These are phyloP conservation scores for Cutaneotrichosporon cutaneum DNA, from an alignment of 1,284 basidiomycete genomes.

Conservation along the genomic window DNA sequence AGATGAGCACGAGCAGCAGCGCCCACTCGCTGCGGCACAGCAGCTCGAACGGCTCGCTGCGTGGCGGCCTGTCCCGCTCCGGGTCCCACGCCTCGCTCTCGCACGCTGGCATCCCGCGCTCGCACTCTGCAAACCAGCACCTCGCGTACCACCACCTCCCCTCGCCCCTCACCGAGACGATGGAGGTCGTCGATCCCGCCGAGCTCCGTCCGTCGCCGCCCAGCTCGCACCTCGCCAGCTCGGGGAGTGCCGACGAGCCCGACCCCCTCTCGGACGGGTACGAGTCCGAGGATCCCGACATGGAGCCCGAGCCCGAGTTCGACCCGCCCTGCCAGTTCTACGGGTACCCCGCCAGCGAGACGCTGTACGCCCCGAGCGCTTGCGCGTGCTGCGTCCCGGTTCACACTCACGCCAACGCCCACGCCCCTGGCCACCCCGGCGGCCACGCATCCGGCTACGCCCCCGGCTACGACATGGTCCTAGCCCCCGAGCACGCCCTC, in stretches of 20 bases:
- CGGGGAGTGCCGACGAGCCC: background rate
- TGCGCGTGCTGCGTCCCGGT: conserved; percentile 2
- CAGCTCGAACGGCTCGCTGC: conserved; percentile 6
- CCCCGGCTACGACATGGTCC: conserved; percentile 3
- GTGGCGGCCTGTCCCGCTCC: background rate
- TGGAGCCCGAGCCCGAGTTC: background rate
- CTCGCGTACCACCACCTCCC: background rate
- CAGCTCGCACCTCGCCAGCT: background rate
- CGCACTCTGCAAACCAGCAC: background rate
- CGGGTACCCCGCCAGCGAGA: conserved; percentile 7
- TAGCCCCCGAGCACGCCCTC: background rate
- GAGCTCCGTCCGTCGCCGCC: conserved; percentile 1
- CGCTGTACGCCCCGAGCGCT: background rate
- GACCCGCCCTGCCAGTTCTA: conserved; percentile 9
- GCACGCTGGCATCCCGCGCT: background rate
- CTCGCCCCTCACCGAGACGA: conserved; percentile 3
- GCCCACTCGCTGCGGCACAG: background rate
- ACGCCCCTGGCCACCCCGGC: background rate
- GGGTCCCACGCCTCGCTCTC: background rate
- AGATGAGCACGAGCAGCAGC: background rate
- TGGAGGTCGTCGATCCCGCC: background rate
- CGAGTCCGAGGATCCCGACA: background rate
- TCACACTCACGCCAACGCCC: background rate
- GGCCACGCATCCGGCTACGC: no score
- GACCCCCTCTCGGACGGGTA: background rate